Percentiles rank a stretch among this genome's conserved stretches.
Evolutionary conservation across 2,329 filamentous ascomycete species (phyloP).

Genomic region (Fusarium musae): DNA sequence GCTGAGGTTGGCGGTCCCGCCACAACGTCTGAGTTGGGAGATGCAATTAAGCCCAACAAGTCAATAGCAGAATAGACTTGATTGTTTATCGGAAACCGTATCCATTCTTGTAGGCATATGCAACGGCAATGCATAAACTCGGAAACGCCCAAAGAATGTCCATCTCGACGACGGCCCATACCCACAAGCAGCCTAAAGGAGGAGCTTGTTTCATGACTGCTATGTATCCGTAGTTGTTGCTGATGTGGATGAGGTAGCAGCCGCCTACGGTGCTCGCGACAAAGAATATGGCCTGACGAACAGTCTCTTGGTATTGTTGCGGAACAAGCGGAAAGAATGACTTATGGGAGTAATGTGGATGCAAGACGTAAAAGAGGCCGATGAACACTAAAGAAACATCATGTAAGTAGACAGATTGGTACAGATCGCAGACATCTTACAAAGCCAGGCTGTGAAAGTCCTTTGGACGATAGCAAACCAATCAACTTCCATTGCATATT

Average conservation of each 20-base stretch:
- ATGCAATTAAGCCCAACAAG: background rate
- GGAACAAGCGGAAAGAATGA: conserved; percentile 63
- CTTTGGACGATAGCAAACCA: conserved; percentile 67
- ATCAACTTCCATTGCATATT: conserved; percentile 75
- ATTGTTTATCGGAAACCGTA: conserved; percentile 54
- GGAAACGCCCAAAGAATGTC: conserved; percentile 72
- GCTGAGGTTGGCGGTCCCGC: conserved; percentile 14
- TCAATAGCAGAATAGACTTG: background rate
- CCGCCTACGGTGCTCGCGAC: conserved; percentile 69
- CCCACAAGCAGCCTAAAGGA: conserved; percentile 88
- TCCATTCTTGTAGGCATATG: conserved; percentile 61
- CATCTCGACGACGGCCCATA: conserved; percentile 93
- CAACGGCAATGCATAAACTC: conserved; percentile 59
- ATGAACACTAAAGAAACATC: conserved; percentile 58
- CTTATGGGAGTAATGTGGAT: conserved; percentile 62
- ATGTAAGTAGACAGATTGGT: background rate
- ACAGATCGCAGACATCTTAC: conserved; percentile 52
- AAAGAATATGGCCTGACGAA: conserved; percentile 73
- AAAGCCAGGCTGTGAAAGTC: conserved; percentile 62
- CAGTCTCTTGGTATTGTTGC: conserved; percentile 55
- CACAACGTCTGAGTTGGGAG: background rate
- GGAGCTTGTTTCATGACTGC: conserved; percentile 92
- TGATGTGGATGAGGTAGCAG: conserved; percentile 83
- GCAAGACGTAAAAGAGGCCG: conserved; percentile 66
- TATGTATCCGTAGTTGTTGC: conserved; percentile 83